Base-by-base conservation (phyloP, 176 grass and related monocot genomes). In the Oryza punctata region DNA sequence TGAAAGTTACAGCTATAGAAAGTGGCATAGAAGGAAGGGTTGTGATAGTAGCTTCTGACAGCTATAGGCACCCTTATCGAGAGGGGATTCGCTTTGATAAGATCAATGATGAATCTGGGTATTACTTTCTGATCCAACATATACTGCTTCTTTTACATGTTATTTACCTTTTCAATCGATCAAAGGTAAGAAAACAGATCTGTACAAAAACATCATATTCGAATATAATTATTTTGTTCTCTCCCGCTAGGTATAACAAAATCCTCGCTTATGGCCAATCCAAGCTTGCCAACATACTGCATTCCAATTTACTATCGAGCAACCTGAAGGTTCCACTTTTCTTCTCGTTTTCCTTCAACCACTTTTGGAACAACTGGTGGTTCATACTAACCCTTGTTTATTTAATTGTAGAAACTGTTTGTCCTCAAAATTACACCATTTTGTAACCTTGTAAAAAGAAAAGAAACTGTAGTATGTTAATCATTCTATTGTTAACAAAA, bases 281-380 rank as follows among this genome's bases (percentile, higher is more conserved):
- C 44, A 94, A 94, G 76, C 86, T 94, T 78, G 74, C 86, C 30
- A 94, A 94, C 33, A 94, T 94, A 85, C 87, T 94, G 80, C 88
- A 91, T 79, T 85, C 89, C 9, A 94, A 85, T 82, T 87, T 91
- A 69, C 81, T 91, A 28, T 78, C 87, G 4, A 89, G 38, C 41
- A 40, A 30, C 54, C 82, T 94, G 37, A 85, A 91, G 89, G 89
- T 91, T 84, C 15, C 15, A 19, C 6, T 32, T 67, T 1, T 23
- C 28, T 63, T 43, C n/a, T 43, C 11, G 29, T 23, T 29, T 28
- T 10, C 15, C 15, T 29, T 60, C 2, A 41, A 33, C 7, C 7
- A 21, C 29, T 2, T 67, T 67, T 67, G 27, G 41, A n/a, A n/a
- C 18, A 21, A 21, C 18, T 57, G 52, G 6, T 66, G 2, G 4